Conservation (phyloP, 441 rosid species). For the California macrophylla region DNA sequence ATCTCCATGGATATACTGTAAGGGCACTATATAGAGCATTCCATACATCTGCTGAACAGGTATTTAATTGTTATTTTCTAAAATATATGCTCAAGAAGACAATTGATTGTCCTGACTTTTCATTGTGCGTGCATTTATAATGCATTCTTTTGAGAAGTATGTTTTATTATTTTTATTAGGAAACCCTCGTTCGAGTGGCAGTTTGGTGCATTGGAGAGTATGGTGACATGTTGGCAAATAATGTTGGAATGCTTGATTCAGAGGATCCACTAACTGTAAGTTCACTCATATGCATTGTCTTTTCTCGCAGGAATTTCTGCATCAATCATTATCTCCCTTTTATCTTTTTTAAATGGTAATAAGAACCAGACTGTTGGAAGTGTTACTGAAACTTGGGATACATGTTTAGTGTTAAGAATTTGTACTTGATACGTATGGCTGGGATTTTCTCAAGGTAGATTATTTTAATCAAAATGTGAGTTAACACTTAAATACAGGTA, state of each 20-base stretch:
- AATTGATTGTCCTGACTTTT: background rate
- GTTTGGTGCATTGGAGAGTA: constrained; percentile 99
- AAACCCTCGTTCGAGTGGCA: constrained; percentile 87
- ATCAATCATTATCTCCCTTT: no score
- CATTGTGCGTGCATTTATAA: background rate
- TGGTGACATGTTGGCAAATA: constrained; percentile 86
- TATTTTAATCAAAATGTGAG: background rate
- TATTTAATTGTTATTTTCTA: constrained; percentile 17
- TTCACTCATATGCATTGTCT: constrained; percentile 13
- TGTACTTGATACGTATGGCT: background rate
- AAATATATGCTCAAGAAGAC: background rate
- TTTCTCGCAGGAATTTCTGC: background rate
- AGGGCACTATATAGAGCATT: constrained; percentile 77
- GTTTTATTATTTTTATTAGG: constrained; percentile 37
- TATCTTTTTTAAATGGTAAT: no score
- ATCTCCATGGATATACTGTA: constrained; percentile 89
- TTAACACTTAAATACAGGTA: background rate
- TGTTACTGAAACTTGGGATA: constrained; percentile 6
- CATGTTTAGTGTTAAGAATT: background rate
- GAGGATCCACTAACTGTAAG: constrained; percentile 92
- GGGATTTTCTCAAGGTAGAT: background rate
- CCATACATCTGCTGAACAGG: constrained; percentile 77
- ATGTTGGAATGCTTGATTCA: constrained; percentile 66
- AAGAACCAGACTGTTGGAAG: background rate
- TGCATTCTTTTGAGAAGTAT: constrained; percentile 10